Percentiles rank a stretch among this genome's conserved stretches.
Evolutionary conservation across 768 basidiomycete species (phyloP).

Genomic region (Exidia glandulosa): DNA sequence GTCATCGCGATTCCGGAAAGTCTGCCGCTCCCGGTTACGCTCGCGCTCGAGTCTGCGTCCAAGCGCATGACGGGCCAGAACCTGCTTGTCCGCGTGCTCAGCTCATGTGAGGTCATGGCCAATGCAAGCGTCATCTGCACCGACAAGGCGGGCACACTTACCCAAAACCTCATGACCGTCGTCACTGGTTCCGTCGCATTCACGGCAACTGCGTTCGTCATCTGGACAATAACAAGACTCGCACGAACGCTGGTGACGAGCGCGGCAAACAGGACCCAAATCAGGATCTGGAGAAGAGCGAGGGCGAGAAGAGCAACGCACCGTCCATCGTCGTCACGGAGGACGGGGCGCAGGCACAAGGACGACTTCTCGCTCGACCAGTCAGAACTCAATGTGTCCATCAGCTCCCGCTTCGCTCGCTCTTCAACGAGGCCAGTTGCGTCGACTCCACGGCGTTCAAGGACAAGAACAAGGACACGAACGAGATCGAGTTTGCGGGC

Average conservation of each 20-base stretch:
- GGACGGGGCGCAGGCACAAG: slow-evolving; percentile 31
- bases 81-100: slow-evolving; percentile 87
- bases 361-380: slow-evolving; percentile 85
- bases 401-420: slow-evolving; percentile 47
- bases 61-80: slow-evolving; percentile 97
- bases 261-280: slow-evolving; percentile 10
- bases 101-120: slow-evolving; percentile 98
- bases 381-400: slow-evolving; percentile 47
- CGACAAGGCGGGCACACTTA: slow-evolving; percentile 94
- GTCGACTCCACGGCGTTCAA: slow-evolving; percentile 95
- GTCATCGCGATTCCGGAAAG: slow-evolving; percentile 86
- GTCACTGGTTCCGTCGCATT: slow-evolving; percentile 89
- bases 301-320: neutral
- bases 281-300: slow-evolving; percentile 3
- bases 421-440: slow-evolving; percentile 80
- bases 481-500: slow-evolving; percentile 60
- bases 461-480: slow-evolving; percentile 53
- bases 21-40: slow-evolving; percentile 81
- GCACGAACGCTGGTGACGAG: slow-evolving; percentile 61
- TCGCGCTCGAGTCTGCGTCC: slow-evolving; percentile 94
- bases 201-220: slow-evolving; percentile 86
- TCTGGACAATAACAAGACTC: slow-evolving; percentile 52
- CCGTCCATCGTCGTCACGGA: neutral
- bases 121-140: slow-evolving; percentile 94
- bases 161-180: slow-evolving; percentile 90